phyloP scores from a whole-genome alignment of 768 basidiomycete genomes.

The Psilocybe cyanescens region DNA sequence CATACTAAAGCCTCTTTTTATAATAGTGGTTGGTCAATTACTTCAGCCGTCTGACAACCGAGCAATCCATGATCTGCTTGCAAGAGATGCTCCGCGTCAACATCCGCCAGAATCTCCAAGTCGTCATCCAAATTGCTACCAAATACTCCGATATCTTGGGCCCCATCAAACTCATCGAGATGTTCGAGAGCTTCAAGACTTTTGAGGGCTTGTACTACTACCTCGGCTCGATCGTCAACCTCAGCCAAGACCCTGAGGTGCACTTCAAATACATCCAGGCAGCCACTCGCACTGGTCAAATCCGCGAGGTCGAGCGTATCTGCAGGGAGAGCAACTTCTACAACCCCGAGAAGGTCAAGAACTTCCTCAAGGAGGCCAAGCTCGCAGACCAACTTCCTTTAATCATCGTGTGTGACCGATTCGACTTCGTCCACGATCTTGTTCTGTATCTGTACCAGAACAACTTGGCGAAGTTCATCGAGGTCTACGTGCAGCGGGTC shows the following conservation, averaged over 20 bases:
- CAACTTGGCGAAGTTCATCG: constrained; percentile 94
- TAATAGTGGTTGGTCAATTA: constrained; percentile 93
- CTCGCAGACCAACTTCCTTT: constrained; percentile 95
- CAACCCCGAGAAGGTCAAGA: constrained; percentile 99
- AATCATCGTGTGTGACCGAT: constrained; percentile 99
- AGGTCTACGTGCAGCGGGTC: constrained; percentile 99
- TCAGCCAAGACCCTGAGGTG: constrained; percentile 95
- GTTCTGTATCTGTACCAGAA: constrained; percentile 99
- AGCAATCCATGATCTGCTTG: constrained; percentile 95
- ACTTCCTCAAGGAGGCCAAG: constrained; percentile 99
- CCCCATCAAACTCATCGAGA: constrained; percentile 95
- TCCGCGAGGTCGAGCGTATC: constrained; percentile 98
- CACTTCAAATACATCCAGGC: constrained; percentile 99
- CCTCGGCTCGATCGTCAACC: constrained; percentile 96
- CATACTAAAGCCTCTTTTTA: constrained; percentile 10
- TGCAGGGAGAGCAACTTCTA: constrained; percentile 97
- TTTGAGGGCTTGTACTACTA: constrained; percentile 99
- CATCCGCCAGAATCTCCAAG: constrained; percentile 96
- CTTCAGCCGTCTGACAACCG: constrained; percentile 95
- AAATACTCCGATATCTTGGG: constrained; percentile 99
- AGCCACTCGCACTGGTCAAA: constrained; percentile 96
- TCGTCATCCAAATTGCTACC: constrained; percentile 96
- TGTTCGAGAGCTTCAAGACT: constrained; percentile 98
- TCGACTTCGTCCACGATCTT: constrained; percentile 99
- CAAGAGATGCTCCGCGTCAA: constrained; percentile 97